phyloP scores from a whole-genome alignment of 768 basidiomycete species.

The Gymnopilus junonius region DNA sequence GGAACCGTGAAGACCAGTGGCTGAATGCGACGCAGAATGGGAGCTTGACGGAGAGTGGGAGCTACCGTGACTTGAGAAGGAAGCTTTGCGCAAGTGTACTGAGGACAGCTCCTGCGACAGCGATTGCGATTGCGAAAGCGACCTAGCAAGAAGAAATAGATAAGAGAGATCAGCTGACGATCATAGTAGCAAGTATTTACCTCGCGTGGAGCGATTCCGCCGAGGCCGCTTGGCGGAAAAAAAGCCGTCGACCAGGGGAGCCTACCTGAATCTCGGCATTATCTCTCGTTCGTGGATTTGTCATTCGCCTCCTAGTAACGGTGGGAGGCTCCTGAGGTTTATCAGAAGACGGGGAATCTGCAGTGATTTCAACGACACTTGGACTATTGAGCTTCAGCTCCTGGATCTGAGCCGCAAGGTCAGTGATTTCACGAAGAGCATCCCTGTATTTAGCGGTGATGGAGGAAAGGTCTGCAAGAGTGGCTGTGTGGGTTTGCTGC shows the following conservation, averaged over 20 bases:
- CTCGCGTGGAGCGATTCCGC: constrained; percentile 88
- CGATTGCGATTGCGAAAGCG: constrained; percentile 93
- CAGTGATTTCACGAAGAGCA: constrained; percentile 90
- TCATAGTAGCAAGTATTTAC: constrained; percentile 38
- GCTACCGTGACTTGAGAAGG: constrained; percentile 77
- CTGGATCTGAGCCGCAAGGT: constrained; percentile 88
- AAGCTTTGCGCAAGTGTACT: constrained; percentile 83
- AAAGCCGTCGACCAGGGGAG: constrained; percentile 65
- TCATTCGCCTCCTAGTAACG: constrained; percentile 55
- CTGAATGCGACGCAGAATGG: constrained; percentile 55
- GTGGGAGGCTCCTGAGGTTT: constrained; percentile 40
- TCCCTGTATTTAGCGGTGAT: constrained; percentile 86
- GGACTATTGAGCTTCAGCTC: constrained; percentile 76
- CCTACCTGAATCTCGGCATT: constrained; percentile 51
- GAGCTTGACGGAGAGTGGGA: constrained; percentile 65
- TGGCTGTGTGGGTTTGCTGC: constrained; percentile 83
- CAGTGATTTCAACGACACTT: constrained; percentile 32
- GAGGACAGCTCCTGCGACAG: constrained; percentile 96
- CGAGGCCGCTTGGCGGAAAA: constrained; percentile 89
- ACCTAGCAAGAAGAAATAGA: constrained; percentile 48
- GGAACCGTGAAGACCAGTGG: constrained; percentile 38
- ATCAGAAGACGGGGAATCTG: constrained; percentile 52
- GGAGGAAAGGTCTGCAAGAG: constrained; percentile 76
- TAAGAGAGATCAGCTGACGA: constrained; percentile 18
- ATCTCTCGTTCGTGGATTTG: constrained; percentile 54